phyloP scores from a whole-genome alignment of 805 yeast genomes.

The Kockiozyma suomiensis region DNA sequence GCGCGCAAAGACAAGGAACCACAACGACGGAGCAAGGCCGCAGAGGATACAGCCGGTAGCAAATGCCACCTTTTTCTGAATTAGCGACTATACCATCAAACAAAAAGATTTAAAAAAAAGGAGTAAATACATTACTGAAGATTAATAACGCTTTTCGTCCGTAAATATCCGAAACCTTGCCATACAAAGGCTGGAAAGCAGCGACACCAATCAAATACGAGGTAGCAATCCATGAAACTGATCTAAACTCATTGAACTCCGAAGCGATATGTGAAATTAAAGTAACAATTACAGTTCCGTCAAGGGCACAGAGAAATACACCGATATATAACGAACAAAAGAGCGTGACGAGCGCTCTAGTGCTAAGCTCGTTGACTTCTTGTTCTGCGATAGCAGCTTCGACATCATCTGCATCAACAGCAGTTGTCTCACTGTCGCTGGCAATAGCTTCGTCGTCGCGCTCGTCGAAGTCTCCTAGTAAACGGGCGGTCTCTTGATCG shows the following conservation, averaged over 20 bases:
- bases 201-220: conserved; percentile 69
- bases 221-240: conserved; percentile 73
- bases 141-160: conserved; percentile 31
- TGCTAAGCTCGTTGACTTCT: conserved; percentile 29
- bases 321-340: conserved; percentile 43
- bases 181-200: conserved; percentile 77
- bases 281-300: conserved; percentile 57
- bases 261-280: conserved; percentile 58
- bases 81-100: conserved; percentile 58
- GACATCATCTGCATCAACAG: background rate
- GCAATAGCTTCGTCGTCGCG: conserved; percentile 25
- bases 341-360: conserved; percentile 28
- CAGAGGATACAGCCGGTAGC: conserved; percentile 51
- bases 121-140: conserved; percentile 22
- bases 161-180: conserved; percentile 49
- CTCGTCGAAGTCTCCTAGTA: conserved; percentile 49
- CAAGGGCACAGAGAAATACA: conserved; percentile 54
- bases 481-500: conserved; percentile 49
- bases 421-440: conserved; percentile 4
- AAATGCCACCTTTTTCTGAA: conserved; percentile 45
- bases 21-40: conserved; percentile 45
- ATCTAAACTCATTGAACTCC: conserved; percentile 55
- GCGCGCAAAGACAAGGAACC: conserved; percentile 48
- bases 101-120: conserved; percentile 37
- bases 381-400: conserved; percentile 24